These are phyloP conservation scores for Pyrenophora tritici-repentis DNA, from an alignment of 2,329 filamentous ascomycete genomes.

Conservation along the genomic window DNA sequence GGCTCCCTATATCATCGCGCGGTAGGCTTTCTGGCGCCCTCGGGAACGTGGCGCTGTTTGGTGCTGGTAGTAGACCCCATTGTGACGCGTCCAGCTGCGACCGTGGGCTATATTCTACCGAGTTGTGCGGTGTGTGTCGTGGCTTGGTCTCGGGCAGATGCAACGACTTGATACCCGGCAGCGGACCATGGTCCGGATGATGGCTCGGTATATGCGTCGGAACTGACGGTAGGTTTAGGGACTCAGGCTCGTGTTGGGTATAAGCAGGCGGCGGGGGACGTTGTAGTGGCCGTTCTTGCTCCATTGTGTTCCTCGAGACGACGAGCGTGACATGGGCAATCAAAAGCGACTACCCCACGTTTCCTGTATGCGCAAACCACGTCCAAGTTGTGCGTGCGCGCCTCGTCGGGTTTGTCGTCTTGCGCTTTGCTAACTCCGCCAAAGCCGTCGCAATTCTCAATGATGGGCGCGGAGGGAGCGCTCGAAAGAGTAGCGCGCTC, in stretches of 20 bases:
- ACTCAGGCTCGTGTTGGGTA: slow-evolving; percentile 48
- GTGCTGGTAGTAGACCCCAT: slow-evolving; percentile 35
- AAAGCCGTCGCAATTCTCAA: slow-evolving; percentile 12
- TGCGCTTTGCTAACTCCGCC: slow-evolving; percentile 12
- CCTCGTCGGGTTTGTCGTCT: not conserved
- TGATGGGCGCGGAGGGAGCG: slow-evolving; percentile 8
- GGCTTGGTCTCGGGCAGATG: slow-evolving; percentile 43
- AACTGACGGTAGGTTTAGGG: slow-evolving; percentile 50
- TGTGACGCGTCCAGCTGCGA: slow-evolving; percentile 24
- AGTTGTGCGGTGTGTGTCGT: slow-evolving; percentile 31
- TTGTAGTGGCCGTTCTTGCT: slow-evolving; percentile 41
- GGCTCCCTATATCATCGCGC: slow-evolving; percentile 48
- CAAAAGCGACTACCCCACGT: slow-evolving; percentile 17
- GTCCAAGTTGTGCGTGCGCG: not conserved
- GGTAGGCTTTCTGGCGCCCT: slow-evolving; percentile 38
- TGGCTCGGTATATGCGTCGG: slow-evolving; percentile 44
- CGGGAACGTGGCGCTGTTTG: slow-evolving; percentile 38
- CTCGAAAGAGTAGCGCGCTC: slow-evolving; percentile 24
- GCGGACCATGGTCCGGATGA: slow-evolving; percentile 31
- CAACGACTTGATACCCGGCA: slow-evolving; percentile 54
- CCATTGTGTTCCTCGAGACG: slow-evolving; percentile 22
- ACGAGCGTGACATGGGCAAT: slow-evolving; percentile 2
- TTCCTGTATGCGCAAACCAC: slow-evolving; percentile 1
- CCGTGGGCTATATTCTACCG: slow-evolving; percentile 45
- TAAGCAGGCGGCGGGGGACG: slow-evolving; percentile 52